Base-by-base conservation (phyloP, 2,329 filamentous ascomycete genomes). In the Elsinoe fawcettii region DNA sequence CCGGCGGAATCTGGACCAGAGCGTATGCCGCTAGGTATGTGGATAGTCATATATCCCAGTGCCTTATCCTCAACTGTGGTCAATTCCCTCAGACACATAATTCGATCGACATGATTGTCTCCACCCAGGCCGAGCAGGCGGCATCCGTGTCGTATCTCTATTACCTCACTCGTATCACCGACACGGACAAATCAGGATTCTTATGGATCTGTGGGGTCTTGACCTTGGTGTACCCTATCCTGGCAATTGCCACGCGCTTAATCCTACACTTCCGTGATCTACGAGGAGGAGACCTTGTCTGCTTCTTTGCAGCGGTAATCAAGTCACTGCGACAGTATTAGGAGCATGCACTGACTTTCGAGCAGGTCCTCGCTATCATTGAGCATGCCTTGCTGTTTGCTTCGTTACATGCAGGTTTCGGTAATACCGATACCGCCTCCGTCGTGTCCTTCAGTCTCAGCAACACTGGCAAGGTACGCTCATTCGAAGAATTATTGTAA, bases 131-230 rank as follows among this genome's bases (percentile, higher is more conserved):
- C 1, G 22, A 23, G 4, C 41, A 44, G 41, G 18, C 41, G 9
- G 18, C 9, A 12, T 44, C 18, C 22, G 7, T 18, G 22, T 44
- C 41, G 22, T 44, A 44, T 16, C 41, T 44, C 8, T 37, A 59
- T 27, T 56, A 60, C 37, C 61, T 62, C 37, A 59, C 62, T 12
- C 59, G 51, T 2, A 56, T 63, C 44, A 63, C 62, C 5, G 44
- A 46, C 5, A 41, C 60, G 18, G 53, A 63, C 36, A 14, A 53
- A 18, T 55, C 62, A 20, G 62, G 59, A 20, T 56, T 56, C 25
- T 57, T 63, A 22, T 63, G 62, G 62, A 61, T 63, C 46, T 51
- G 58, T 25, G 57, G 58, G 7, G 60, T 63, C 23, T 59, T 63
- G 23, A 57, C 59, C 34, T 23, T 62, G 12, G 57, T 61, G 20